Base-by-base conservation (phyloP, 225 moss, liverwort and hornwort species). In the Rhytidiadelphus loreus region DNA sequence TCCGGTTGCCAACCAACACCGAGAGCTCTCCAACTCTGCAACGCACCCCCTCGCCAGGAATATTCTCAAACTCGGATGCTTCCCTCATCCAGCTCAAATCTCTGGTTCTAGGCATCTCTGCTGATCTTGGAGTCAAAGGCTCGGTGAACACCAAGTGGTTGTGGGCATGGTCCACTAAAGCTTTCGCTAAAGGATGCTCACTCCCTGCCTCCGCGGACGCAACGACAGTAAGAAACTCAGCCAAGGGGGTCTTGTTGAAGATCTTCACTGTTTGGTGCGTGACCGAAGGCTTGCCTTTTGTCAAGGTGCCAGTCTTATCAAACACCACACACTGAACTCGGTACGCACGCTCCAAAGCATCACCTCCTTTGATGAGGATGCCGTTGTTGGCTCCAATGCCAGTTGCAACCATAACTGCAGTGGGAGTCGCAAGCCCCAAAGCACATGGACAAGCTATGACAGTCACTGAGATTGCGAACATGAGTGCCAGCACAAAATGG, bases 191-290 rank as follows among this genome's bases (percentile, higher is more conserved):
- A 12, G 97, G 95, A 87, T 98, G 98, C 92, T 98, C 97, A 89
- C 97, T 98, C 50, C 92, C 91, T 28, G 93, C 93, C 95, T 98
- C 98, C 22, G 97, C 96, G 18, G 97, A 96, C 59, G 98, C 97
- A 24, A 94, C 96, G 62, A 96, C 48, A 1, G 95, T 92, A 8
- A 97, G 95, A 73, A 98, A 97, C 33, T 97, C 97, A 24, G 93
- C 89, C 88, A 95, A 76, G 39, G 95, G 88, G 11, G 90, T 92
- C 39, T 89, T 84, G 85, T 91, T 87, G 85, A 92, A 95, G 68
- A 92, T 77, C 55, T 89, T 94, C 63, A 92, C 92, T 4, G 88
- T 81, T 82, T 92, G 87, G 35, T 92, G 90, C 6, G 92, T 95
- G 20, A 95, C 95, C 5, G 90, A 87, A 11, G 95, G 95, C 76